Base-by-base conservation (phyloP, 805 yeast genomes). In the Candida sonorensis region DNA sequence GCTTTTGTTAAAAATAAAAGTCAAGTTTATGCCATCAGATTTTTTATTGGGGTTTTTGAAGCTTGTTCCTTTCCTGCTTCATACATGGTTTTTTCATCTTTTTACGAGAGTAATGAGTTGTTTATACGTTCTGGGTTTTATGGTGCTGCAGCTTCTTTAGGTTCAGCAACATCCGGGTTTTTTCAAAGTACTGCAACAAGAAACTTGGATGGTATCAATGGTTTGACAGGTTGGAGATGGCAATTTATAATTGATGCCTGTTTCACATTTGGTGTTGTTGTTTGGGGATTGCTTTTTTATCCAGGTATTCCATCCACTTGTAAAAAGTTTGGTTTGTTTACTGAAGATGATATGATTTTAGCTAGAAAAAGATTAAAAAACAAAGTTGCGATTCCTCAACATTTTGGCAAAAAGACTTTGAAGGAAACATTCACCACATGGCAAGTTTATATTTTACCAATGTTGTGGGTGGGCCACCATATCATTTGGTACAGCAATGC, bases 61-160 rank as follows among this genome's bases (percentile, higher is more conserved):
- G 66, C 77, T 23, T 67, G 74, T 27, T 72, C 81, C 0, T 76
- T 72, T 57, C 81, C 85, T 10, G 77, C 75, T 10, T 61, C 77
- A 40, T 75, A 73, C 44, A 58, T 76, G 33, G 57, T 67, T 16
- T 31, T 45, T 12, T 31, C 40, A 6, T 33, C 35, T 10, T 45
- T 26, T 21, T 38, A 38, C 7, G 37, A 43, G 2, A 44, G 39
- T 5, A 31, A 26, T 2, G 45, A 45, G 30, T 29, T 44, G 6
- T 38, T 44, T 17, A 33, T 24, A 20, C 30, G 48, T 21, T 37
- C 42, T n/a, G 50, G 48, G 1, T 23, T 39, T 17, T 45, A 41
- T 29, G 46, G 45, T 17, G 40, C 45, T 2, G 36, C 38, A 32
- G 42, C 45, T 4, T 35, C 24, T 44, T 57, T 80, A 23, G 75